Evolutionary conservation across 1,139 yeast species (phyloP).

Genomic region (Meyerozyma carpophila): DNA sequence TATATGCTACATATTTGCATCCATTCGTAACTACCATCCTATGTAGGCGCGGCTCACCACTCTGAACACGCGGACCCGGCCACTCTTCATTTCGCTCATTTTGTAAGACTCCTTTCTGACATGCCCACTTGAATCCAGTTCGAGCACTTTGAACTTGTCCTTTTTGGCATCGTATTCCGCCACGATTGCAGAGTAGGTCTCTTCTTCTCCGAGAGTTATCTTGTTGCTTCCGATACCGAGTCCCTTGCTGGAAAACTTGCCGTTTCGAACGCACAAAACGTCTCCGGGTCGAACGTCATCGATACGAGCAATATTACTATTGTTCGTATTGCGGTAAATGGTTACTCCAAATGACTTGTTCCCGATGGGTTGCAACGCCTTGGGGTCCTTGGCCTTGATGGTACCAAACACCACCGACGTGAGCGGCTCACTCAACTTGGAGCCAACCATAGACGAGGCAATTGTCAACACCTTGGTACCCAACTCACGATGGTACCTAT

Average conservation of each 20-base stretch:
- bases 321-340: slow-evolving; percentile 53
- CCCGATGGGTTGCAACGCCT: slow-evolving; percentile 49
- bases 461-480: slow-evolving; percentile 38
- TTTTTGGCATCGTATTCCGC: slow-evolving; percentile 71
- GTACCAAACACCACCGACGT: slow-evolving; percentile 21
- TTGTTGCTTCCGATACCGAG: slow-evolving; percentile 41
- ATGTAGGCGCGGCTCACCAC: slow-evolving; percentile 55
- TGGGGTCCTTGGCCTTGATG: slow-evolving; percentile 2
- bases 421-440: slow-evolving; percentile 16
- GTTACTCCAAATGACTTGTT: slow-evolving; percentile 67
- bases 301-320: slow-evolving; percentile 49
- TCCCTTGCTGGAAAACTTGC: slow-evolving; percentile 64
- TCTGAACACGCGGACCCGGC: slow-evolving; percentile 76
- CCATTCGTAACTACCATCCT: slow-evolving; percentile 40
- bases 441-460: slow-evolving; percentile 39
- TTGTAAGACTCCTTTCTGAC: slow-evolving; percentile 60
- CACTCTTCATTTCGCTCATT: slow-evolving; percentile 68
- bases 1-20: not conserved
- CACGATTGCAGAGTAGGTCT: slow-evolving; percentile 36
- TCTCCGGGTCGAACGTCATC: slow-evolving; percentile 83
- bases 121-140: slow-evolving; percentile 49
- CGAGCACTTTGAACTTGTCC: slow-evolving; percentile 72
- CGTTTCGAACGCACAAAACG: slow-evolving; percentile 67
- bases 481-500: slow-evolving; percentile 41
- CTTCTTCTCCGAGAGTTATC: slow-evolving; percentile 36